Evolutionary conservation across 345 rosid genomes (phyloP).

Genomic region (Acer negundo): DNA sequence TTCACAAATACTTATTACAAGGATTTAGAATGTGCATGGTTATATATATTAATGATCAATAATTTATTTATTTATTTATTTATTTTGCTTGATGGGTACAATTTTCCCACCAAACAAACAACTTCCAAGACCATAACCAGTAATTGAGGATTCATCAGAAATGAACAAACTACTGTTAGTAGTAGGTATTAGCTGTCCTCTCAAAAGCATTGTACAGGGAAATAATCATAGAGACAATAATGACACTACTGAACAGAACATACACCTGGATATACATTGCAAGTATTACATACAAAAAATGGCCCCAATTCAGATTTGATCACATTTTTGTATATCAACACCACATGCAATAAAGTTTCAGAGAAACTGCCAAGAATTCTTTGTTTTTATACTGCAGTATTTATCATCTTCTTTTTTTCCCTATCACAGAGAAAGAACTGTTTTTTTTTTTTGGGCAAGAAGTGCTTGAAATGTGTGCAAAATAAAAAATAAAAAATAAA

Average conservation of each 20-base stretch:
- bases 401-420: background rate
- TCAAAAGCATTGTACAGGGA: background rate
- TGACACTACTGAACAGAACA: background rate
- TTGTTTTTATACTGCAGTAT: background rate
- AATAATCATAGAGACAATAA: background rate
- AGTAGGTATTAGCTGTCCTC: background rate
- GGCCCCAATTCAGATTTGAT: background rate
- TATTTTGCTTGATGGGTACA: background rate
- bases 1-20: background rate
- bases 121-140: background rate
- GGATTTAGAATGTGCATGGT: background rate
- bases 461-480: background rate
- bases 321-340: background rate
- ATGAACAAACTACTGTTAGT: background rate
- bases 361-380: slow-evolving; percentile 3
- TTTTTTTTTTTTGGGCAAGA: background rate
- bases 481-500: background rate
- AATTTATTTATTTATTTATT: background rate
- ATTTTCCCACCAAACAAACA: slow-evolving; percentile 11
- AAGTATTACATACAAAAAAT: background rate
- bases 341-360: background rate
- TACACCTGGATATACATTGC: background rate
- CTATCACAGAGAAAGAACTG: background rate
- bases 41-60: background rate
- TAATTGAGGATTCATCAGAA: background rate